Base-by-base conservation (phyloP, 1,284 basidiomycete genomes). In the Cerrena zonata region DNA sequence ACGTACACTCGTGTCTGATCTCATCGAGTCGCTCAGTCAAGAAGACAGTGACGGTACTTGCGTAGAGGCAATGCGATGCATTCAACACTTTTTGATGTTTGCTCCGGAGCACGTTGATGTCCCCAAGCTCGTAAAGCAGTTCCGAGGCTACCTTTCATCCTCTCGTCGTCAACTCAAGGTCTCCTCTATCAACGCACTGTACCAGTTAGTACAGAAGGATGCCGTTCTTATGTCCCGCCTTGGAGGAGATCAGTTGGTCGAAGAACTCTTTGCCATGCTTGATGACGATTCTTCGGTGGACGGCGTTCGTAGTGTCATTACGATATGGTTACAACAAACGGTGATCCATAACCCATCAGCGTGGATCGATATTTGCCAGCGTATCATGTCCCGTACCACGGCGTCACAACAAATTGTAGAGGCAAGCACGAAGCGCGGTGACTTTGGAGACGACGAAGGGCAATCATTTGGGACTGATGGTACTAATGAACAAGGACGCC, bases 281-380 rank as follows among this genome's bases (percentile, higher is more conserved):
- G 96, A 99, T 64, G 90, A 89, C 58, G 94, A 96, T 65, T 88
- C 93, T 0, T 89, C 85, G 2, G 89, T 97, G n/a, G 90, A 94
- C 55, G 95, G 95, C 2, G 92, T 99, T 24, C 78, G 89, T 41
- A 88, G 92, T 57, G 92, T 98, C 45, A 95, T 99, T 59, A 76
- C 80, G n/a, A 91, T 87, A 58, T 99, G 96, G 96, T 75, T 99
- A 10, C 82, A 89, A 55, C 94, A 98, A 67, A 99, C 96, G 0
- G 94, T 94, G 0, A 79, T 91, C 19, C 81, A 90, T 48, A 91
- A 94, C 54, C 94, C 96, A 0, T 92, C 88, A 0, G 94, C 94
- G 1, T 99, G 96, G 96, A 96, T 99, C 54, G 94, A 96, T 63
- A 75, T 99, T 1, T 99, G 95, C 63, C 94, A 98, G 66, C 78